Conservation (phyloP, 2,329 filamentous ascomycete species). For the Parafenestella ontariensis region DNA sequence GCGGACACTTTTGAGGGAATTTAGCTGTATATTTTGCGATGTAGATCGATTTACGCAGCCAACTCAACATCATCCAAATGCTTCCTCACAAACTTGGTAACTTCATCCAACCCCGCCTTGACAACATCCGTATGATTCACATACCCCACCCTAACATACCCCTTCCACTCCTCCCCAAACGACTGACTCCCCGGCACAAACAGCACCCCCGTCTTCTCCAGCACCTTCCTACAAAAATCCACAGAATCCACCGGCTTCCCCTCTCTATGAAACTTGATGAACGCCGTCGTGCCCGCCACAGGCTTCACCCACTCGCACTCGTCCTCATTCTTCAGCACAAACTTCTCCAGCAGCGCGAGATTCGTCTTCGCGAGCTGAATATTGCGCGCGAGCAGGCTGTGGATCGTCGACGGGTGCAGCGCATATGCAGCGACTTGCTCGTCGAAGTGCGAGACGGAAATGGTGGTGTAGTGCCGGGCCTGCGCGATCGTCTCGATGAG, state of each 20-base stretch:
- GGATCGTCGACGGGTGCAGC: constrained; percentile 69
- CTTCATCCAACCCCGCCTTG: constrained; percentile 66
- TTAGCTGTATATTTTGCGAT: not conserved
- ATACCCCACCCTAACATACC: constrained; percentile 80
- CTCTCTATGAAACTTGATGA: constrained; percentile 71
- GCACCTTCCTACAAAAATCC: constrained; percentile 72
- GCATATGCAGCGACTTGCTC: constrained; percentile 80
- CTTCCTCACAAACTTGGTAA: constrained; percentile 63
- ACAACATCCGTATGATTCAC: constrained; percentile 75
- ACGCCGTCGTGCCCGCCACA: constrained; percentile 79
- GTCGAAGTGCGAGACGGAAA: constrained; percentile 83
- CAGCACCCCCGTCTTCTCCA: constrained; percentile 74
- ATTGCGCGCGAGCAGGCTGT: constrained; percentile 68
- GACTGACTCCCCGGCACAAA: constrained; percentile 75
- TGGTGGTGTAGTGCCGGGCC: constrained; percentile 83
- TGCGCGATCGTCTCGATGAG: constrained; percentile 70
- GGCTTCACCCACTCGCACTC: constrained; percentile 76
- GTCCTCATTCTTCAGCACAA: constrained; percentile 69
- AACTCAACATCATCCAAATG: constrained; percentile 60
- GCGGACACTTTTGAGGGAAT: not conserved
- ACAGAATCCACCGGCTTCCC: constrained; percentile 72
- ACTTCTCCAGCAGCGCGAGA: constrained; percentile 68
- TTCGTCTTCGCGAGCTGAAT: constrained; percentile 73
- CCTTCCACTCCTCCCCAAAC: constrained; percentile 75
- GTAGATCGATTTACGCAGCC: constrained; percentile 27